A percentile compares a stretch with the other conserved stretches of the same genome.
Conservation (phyloP, 768 basidiomycete genomes). For the Tremella yokohamensis region DNA sequence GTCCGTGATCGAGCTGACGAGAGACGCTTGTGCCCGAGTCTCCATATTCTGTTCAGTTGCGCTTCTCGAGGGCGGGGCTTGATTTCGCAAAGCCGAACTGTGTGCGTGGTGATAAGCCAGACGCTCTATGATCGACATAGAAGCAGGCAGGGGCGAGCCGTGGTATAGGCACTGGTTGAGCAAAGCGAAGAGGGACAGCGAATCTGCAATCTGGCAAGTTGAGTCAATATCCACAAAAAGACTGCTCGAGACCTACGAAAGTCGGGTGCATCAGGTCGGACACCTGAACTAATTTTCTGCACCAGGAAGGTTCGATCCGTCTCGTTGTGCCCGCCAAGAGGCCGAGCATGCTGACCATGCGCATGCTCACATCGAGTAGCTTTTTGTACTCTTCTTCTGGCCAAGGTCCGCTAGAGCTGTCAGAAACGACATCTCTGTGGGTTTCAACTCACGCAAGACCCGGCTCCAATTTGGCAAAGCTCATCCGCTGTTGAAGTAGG, state of each 20-base stretch:
- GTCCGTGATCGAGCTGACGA: not conserved
- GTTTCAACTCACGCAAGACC: constrained; percentile 24
- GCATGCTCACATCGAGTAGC: constrained; percentile 53
- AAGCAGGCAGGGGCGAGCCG: constrained; percentile 37
- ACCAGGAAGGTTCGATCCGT: constrained; percentile 55
- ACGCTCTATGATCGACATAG: constrained; percentile 42
- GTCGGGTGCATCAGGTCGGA: constrained; percentile 59
- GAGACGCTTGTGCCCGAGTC: not conserved
- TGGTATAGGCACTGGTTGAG: constrained; percentile 34
- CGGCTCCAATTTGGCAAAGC: constrained; percentile 31
- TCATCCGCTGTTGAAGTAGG: constrained; percentile 20
- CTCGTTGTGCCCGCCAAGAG: constrained; percentile 52
- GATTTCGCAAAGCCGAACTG: not conserved
- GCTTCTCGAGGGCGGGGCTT: too few species aligned
- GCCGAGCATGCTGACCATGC: constrained; percentile 53
- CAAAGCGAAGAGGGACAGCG: constrained; percentile 38
- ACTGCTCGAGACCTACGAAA: not conserved
- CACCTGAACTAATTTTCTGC: constrained; percentile 53
- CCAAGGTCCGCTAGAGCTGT: constrained; percentile 58
- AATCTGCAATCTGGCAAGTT: constrained; percentile 40
- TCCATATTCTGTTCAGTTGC: constrained; percentile 1
- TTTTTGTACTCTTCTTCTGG: constrained; percentile 56
- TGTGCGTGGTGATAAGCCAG: constrained; percentile 29
- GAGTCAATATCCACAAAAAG: not conserved
- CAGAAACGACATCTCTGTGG: constrained; percentile 7